phyloP scores from a whole-genome alignment of 116 monocot species.

The Papilionanthe hybrid region DNA sequence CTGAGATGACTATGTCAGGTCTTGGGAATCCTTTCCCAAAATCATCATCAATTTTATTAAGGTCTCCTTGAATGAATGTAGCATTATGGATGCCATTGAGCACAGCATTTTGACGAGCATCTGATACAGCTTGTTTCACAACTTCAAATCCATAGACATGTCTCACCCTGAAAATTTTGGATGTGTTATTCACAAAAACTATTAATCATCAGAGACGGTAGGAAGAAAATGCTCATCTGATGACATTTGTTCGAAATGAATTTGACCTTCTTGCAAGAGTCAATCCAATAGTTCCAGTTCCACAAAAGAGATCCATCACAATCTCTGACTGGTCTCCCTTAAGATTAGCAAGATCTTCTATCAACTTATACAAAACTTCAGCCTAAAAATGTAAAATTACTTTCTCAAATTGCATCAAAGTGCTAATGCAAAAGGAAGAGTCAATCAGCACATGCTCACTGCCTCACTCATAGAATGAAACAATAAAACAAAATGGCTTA shows the following conservation, averaged over 20 bases:
- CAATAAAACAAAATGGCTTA: neutral
- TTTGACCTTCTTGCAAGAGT: slow-evolving; percentile 78
- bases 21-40: slow-evolving; percentile 88
- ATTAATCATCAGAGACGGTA: neutral
- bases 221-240: neutral
- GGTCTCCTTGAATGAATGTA: slow-evolving; percentile 92
- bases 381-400: slow-evolving; percentile 35
- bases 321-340: slow-evolving; percentile 83
- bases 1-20: slow-evolving; percentile 89
- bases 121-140: slow-evolving; percentile 72
- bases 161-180: slow-evolving; percentile 39
- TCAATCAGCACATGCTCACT: too few relatives aligned
- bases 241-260: neutral
- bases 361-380: slow-evolving; percentile 83
- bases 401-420: neutral
- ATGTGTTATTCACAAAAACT: neutral
- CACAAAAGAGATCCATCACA: slow-evolving; percentile 95
- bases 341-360: slow-evolving; percentile 70
- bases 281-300: slow-evolving; percentile 95
- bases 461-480: neutral
- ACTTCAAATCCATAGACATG: slow-evolving; percentile 96
- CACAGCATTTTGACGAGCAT: slow-evolving; percentile 77
- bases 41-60: slow-evolving; percentile 74
- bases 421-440: neutral
- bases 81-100: slow-evolving; percentile 84